These are phyloP conservation scores for Waltergamsia citrina DNA, from an alignment of 2,329 filamentous ascomycete species.

Conservation along the genomic window DNA sequence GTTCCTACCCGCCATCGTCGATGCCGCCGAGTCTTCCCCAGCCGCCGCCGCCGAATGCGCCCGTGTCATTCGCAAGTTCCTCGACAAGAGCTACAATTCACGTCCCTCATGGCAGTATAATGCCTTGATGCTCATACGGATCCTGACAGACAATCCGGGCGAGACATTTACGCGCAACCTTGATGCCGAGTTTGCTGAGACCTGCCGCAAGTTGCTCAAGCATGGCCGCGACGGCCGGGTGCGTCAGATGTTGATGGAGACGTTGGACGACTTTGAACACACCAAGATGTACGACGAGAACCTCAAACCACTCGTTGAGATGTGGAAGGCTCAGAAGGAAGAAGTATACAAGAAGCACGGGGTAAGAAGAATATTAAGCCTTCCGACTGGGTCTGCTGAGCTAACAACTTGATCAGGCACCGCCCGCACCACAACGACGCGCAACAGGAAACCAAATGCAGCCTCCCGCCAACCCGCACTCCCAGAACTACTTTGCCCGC, in stretches of 20 bases:
- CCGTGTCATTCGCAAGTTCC: conserved; percentile 69
- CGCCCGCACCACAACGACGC: background rate
- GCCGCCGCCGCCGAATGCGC: conserved; percentile 75
- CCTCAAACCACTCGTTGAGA: conserved; percentile 58
- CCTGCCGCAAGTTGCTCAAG: conserved; percentile 65
- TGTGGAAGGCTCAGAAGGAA: conserved; percentile 87
- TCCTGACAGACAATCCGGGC: conserved; percentile 86
- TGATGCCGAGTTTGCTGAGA: conserved; percentile 73
- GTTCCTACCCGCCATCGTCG: conserved; percentile 87
- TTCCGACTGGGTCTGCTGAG: background rate
- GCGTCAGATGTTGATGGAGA: conserved; percentile 80
- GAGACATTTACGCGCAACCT: conserved; percentile 84
- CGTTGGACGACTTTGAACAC: conserved; percentile 66
- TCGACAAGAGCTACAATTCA: conserved; percentile 60
- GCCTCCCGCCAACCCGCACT: conserved; percentile 22
- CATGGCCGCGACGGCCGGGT: conserved; percentile 65
- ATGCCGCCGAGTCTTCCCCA: conserved; percentile 87
- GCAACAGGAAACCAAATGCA: conserved; percentile 3
- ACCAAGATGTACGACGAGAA: conserved; percentile 68
- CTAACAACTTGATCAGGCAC: background rate
- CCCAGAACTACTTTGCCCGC: conserved; percentile 49
- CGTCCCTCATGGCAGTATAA: conserved; percentile 80
- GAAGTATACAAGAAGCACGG: conserved; percentile 44
- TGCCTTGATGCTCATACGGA: conserved; percentile 88
- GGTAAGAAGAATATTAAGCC: conserved; percentile 19